Percentiles rank a stretch among this genome's conserved stretches.
These are phyloP conservation scores for Fusarium sulawesiense DNA, from an alignment of 2,329 filamentous ascomycete genomes.

Conservation along the genomic window DNA sequence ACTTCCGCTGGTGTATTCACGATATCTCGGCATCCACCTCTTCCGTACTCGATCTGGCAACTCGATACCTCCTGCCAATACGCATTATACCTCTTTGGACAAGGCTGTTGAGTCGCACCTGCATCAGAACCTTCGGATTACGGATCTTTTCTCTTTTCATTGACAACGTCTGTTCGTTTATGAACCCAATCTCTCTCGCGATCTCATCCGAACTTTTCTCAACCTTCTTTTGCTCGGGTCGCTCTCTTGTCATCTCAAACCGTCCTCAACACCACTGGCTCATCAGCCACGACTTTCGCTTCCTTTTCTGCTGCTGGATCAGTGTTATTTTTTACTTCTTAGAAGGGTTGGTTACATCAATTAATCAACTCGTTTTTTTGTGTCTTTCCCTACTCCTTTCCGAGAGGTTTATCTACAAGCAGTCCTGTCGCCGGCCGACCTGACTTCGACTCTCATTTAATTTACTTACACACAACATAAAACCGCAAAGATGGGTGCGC, in stretches of 20 bases:
- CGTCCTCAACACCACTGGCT: constrained; percentile 22
- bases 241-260: constrained; percentile 40
- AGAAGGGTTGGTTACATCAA: constrained; percentile 26
- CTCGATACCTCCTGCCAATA: constrained; percentile 24
- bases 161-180: constrained; percentile 30
- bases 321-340: constrained; percentile 55
- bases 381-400: neutral
- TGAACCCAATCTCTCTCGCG: constrained; percentile 31
- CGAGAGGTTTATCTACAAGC: constrained; percentile 2
- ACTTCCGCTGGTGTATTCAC: constrained; percentile 32
- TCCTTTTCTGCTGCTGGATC: constrained; percentile 66
- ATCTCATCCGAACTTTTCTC: constrained; percentile 27
- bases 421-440: constrained; percentile 41
- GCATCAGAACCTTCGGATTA: constrained; percentile 37
- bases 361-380: constrained; percentile 8
- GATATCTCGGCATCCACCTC: constrained; percentile 32
- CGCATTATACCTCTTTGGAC: constrained; percentile 20
- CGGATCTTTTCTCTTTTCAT: constrained; percentile 17
- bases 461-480: constrained; percentile 12
- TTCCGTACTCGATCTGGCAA: constrained; percentile 33
- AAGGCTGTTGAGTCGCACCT: constrained; percentile 13
- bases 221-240: constrained; percentile 36
- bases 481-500: constrained; percentile 51
- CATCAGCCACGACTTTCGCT: constrained; percentile 41
- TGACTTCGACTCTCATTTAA: constrained; percentile 26